phyloP scores from a whole-genome alignment of 345 rosid genomes.

The Geranium brycei region DNA sequence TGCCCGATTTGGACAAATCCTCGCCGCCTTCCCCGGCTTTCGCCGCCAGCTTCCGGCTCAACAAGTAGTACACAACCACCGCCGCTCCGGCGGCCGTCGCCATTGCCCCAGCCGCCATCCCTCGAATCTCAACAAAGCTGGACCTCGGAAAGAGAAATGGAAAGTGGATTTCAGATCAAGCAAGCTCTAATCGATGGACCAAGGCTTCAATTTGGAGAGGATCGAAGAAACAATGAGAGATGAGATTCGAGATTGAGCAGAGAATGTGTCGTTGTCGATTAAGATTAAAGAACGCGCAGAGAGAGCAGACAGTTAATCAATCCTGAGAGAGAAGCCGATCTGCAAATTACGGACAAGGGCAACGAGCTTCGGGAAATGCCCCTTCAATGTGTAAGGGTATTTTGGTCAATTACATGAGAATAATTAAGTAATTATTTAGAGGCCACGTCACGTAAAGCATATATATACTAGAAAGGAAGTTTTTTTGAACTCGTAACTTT shows the following conservation, averaged over 20 bases:
- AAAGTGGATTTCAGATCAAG: too few species aligned
- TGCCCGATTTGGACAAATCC: slow-evolving; percentile 43
- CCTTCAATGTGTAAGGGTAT: not conserved
- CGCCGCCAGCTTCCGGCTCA: slow-evolving; percentile 42
- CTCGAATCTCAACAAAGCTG: slow-evolving; percentile 1
- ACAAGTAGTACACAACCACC: slow-evolving; percentile 46
- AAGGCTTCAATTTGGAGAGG: not conserved
- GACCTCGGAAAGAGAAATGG: not conserved
- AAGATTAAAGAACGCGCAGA: not conserved
- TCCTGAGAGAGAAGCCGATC: not conserved
- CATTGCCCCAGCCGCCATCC: slow-evolving; percentile 79
- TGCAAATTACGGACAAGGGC: slow-evolving; percentile 2
- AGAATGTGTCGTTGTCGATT: not conserved
- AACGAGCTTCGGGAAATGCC: too few species aligned
- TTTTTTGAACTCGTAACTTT: too few species aligned
- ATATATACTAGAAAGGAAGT: too few species aligned
- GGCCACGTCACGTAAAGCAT: too few species aligned
- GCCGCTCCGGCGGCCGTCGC: slow-evolving; percentile 84
- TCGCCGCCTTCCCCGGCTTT: slow-evolving; percentile 24
- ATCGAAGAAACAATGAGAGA: not conserved
- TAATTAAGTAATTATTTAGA: too few species aligned
- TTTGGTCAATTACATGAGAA: not conserved
- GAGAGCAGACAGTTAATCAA: not conserved
- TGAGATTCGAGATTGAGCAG: not conserved
- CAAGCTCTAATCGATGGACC: not conserved